phyloP scores from a whole-genome alignment of 169 alveolate species.

The Pseudocohnilembus persalinus region DNA sequence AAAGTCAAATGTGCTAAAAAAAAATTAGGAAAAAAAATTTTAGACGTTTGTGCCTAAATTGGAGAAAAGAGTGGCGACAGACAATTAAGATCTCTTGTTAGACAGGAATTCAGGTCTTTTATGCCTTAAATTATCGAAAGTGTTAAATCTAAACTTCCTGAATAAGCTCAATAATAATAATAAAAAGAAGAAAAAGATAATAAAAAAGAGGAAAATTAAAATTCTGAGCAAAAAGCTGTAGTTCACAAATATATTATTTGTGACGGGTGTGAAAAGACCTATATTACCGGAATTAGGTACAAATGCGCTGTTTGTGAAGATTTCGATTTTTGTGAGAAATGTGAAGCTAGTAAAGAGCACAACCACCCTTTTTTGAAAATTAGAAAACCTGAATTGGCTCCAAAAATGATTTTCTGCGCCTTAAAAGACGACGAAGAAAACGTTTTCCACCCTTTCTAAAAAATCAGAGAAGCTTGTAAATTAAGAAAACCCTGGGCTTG shows the following conservation, averaged over 20 bases:
- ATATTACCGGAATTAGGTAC: conserved; percentile 76
- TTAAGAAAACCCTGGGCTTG: too few species aligned
- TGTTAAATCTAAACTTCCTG: too few species aligned
- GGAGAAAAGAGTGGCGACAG: too few species aligned
- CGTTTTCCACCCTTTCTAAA: not conserved
- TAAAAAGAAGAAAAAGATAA: too few species aligned
- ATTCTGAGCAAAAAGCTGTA: conserved; percentile 6
- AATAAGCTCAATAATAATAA: too few species aligned
- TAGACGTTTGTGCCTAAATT: too few species aligned
- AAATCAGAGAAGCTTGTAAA: too few species aligned
- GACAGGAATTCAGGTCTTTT: too few species aligned
- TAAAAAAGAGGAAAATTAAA: not conserved
- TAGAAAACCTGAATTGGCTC: conserved; percentile 19
- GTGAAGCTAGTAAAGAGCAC: conserved; percentile 48
- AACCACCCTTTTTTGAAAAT: conserved; percentile 27
- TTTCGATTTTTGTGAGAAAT: conserved; percentile 80
- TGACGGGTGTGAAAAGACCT: conserved; percentile 74
- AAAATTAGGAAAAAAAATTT: too few species aligned
- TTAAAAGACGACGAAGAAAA: not conserved
- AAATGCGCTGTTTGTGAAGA: conserved; percentile 76
- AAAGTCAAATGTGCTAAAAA: too few species aligned
- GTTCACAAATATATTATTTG: conserved; percentile 60
- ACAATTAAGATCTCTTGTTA: too few species aligned
- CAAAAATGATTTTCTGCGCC: not conserved
- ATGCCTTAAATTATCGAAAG: too few species aligned